Conservation (phyloP, 345 rosid species). For the rapeseed (Brassica napus) region Da-Ae NC_063434.1:4041501-4042000, state of each 20-base stretch:
- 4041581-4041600: too few species aligned
- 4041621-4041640: too few species aligned
- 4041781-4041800: neutral
- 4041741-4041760: neutral
- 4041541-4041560: too few species aligned
- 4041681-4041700: too few species aligned
- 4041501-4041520: too few species aligned
- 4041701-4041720: too few species aligned
- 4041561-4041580: too few species aligned
- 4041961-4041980: neutral
- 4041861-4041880: neutral
- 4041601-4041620: too few species aligned
- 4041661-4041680: too few species aligned
- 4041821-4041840: neutral
- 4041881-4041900: neutral
- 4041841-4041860: neutral
- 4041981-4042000: neutral
- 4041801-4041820: neutral
- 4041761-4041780: neutral
- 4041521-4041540: too few species aligned
- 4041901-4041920: neutral
- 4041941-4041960: neutral
- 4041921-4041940: conserved; percentile 1
- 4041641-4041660: too few species aligned
- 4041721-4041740: too few species aligned